Percentiles rank a stretch among this genome's conserved stretches.
Conservation (phyloP, 2,329 filamentous ascomycete species). For the Beauveria caledonica region DNA sequence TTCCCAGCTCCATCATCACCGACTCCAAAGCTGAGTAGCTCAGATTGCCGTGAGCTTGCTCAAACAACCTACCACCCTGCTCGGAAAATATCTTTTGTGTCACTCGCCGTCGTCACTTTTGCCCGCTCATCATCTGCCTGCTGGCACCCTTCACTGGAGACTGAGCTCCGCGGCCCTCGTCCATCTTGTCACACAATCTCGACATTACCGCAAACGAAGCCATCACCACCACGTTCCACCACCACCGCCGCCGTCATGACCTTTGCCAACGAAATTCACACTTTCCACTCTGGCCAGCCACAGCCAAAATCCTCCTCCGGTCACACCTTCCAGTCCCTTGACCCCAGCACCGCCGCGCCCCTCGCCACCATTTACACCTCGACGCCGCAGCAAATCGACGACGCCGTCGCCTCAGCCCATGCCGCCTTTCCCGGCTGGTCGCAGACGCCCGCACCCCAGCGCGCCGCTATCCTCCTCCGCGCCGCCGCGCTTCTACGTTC, state of each 20-base stretch:
- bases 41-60: neutral
- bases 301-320: conserved; percentile 50
- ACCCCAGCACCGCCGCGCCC: conserved; percentile 63
- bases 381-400: conserved; percentile 58
- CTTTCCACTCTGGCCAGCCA: conserved; percentile 66
- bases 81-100: neutral
- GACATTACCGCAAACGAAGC: neutral
- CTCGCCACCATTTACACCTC: conserved; percentile 67
- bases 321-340: conserved; percentile 60
- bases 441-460: conserved; percentile 61
- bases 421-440: conserved; percentile 71
- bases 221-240: conserved; percentile 3
- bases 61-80: neutral
- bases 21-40: neutral
- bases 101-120: neutral
- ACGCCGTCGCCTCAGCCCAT: conserved; percentile 62
- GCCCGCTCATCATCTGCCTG: neutral
- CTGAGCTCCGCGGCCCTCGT: neutral
- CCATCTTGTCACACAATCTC: neutral
- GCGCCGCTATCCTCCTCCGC: conserved; percentile 68
- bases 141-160: neutral
- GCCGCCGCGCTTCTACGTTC: conserved; percentile 66
- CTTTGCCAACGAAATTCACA: conserved; percentile 39
- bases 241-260: conserved; percentile 22
- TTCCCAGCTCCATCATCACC: neutral